Percentiles rank a stretch among this genome's conserved stretches.
phyloP scores from a whole-genome alignment of 179 eudicot species.

The Camellia oleifera region DNA sequence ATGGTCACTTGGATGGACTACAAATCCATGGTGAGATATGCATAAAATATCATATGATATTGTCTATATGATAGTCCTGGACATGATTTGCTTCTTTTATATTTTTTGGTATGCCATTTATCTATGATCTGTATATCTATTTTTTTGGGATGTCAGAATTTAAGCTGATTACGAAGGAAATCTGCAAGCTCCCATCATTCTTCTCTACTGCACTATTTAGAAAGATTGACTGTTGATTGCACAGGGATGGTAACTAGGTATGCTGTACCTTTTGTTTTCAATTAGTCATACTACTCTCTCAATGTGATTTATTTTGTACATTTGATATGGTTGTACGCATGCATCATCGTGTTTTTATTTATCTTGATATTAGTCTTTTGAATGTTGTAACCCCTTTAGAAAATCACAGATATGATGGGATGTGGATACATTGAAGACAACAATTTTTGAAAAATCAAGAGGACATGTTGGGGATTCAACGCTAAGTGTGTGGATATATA shows the following conservation, averaged over 20 bases:
- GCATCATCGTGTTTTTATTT: no score
- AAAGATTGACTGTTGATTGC: conserved; percentile 62
- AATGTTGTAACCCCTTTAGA: not conserved
- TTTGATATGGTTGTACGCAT: not conserved
- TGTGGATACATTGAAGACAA: not conserved
- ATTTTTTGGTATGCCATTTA: not conserved
- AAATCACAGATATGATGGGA: not conserved
- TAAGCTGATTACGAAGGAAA: conserved; percentile 74
- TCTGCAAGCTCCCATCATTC: conserved; percentile 93
- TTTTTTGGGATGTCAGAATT: conserved; percentile 50
- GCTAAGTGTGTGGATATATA: not conserved
- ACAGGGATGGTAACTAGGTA: conserved; percentile 87
- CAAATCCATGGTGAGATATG: conserved; percentile 69
- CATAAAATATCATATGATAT: conserved; percentile 17
- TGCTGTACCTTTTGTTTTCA: not conserved
- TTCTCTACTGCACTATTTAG: conserved; percentile 71
- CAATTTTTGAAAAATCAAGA: not conserved
- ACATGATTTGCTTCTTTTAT: not conserved
- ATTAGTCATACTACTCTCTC: not conserved
- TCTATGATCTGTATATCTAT: not conserved
- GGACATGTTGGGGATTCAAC: not conserved
- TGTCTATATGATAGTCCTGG: not conserved
- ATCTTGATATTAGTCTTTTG: not conserved
- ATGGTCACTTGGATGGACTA: conserved; percentile 84
- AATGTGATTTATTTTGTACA: not conserved